These are phyloP conservation scores for Chrysoporthe puriensis DNA, from an alignment of 2,329 filamentous ascomycete genomes.

Conservation along the genomic window DNA sequence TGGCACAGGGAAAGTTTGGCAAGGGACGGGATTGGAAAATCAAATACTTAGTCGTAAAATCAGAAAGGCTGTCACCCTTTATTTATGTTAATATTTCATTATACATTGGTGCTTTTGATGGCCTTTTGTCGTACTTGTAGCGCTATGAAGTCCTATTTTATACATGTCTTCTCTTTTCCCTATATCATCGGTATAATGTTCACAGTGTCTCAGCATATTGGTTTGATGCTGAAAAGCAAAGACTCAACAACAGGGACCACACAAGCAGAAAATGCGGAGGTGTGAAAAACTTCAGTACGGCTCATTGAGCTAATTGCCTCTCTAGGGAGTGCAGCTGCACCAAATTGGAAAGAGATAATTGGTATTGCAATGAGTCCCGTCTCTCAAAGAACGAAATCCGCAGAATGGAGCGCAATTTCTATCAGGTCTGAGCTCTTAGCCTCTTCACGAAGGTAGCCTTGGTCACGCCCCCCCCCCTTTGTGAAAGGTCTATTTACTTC, in stretches of 20 bases:
- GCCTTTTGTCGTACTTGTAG: background rate
- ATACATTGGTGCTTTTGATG: background rate
- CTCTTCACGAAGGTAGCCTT: background rate
- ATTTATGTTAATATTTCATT: background rate
- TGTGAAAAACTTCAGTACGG: no score
- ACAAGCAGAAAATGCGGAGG: no score
- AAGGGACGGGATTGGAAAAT: background rate
- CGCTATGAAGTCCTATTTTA: background rate
- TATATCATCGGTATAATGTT: no score
- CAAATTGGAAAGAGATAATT: no score
- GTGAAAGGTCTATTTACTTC: background rate
- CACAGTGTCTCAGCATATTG: no score
- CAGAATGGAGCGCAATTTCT: background rate
- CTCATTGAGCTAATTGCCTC: no score
- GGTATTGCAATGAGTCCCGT: no score
- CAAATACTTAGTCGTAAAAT: background rate
- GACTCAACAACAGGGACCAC: no score
- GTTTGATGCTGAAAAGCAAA: no score
- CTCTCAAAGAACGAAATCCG: no score
- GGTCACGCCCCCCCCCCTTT: background rate
- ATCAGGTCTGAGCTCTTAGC: background rate
- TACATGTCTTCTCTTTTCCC: background rate
- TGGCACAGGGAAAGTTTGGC: background rate
- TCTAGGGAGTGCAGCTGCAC: no score
- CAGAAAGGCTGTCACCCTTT: background rate